A percentile compares a stretch with the other conserved stretches of the same genome.
Evolutionary conservation across 2,329 filamentous ascomycete genomes (phyloP).

Genomic region (Falciphora oryzae): DNA sequence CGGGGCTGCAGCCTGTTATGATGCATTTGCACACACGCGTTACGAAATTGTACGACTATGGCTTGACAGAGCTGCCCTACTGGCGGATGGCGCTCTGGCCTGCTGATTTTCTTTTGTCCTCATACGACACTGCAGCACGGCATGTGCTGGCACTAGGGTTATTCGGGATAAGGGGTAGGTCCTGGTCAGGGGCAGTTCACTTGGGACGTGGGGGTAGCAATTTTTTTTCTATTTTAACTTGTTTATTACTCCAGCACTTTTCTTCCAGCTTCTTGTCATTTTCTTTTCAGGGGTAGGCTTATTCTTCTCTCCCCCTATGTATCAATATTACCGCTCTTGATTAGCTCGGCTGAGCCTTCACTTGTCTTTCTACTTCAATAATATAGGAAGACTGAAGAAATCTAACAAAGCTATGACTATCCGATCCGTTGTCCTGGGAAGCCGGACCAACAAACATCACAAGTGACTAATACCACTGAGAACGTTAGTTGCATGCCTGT

Average conservation of each 20-base stretch:
- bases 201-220: not conserved
- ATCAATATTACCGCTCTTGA: no score
- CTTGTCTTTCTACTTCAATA: no score
- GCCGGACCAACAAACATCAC: no score
- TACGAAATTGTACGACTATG: not conserved
- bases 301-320: no score
- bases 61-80: not conserved
- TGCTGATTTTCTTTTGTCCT: not conserved
- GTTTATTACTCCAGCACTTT: not conserved
- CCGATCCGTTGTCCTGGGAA: no score
- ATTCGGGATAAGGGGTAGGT: not conserved
- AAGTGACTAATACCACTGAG: no score
- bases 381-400: no score
- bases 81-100: not conserved
- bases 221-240: not conserved
- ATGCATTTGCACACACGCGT: not conserved
- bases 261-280: not conserved
- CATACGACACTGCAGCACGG: not conserved
- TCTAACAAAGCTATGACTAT: no score
- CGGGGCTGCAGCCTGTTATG: no score
- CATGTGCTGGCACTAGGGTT: not conserved
- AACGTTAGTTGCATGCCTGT: no score
- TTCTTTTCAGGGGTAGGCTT: not conserved
- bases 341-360: no score
- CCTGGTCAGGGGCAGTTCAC: not conserved